Conservation (phyloP, 805 yeast species). For the Lipomyces sp. region DNA sequence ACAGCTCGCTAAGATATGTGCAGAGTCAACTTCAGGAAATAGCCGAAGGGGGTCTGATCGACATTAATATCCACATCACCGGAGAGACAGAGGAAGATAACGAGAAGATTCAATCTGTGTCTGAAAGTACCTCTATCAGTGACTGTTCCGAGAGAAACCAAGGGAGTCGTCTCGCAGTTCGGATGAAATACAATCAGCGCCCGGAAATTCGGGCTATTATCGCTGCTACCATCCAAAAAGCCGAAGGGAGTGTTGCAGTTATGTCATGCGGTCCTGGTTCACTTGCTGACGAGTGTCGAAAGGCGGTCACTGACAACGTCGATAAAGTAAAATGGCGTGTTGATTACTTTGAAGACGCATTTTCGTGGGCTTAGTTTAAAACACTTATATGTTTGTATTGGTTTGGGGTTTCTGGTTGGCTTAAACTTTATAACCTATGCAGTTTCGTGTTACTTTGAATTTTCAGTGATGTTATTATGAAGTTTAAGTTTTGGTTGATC, state of each 20-base stretch:
- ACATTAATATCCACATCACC: conserved; percentile 28
- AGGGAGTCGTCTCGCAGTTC: not conserved
- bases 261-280: conserved; percentile 34
- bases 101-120: not conserved
- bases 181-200: conserved; percentile 13
- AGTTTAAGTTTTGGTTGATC: too few relatives aligned
- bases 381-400: conserved; percentile 6
- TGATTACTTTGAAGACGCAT: conserved; percentile 36
- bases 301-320: conserved; percentile 26
- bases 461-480: too few relatives aligned
- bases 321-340: conserved; percentile 29
- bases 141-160: not conserved
- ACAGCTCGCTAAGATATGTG: conserved; percentile 25
- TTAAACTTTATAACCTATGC: too few relatives aligned
- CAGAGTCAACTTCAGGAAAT: conserved; percentile 29
- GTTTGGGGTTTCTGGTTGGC: not conserved
- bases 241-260: conserved; percentile 33
- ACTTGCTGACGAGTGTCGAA: conserved; percentile 27
- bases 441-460: too few relatives aligned
- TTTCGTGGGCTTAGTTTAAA: conserved; percentile 33
- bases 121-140: conserved; percentile 1
- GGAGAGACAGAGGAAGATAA: conserved; percentile 18
- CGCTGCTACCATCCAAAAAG: conserved; percentile 14
- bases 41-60: conserved; percentile 18
- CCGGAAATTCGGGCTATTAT: conserved; percentile 21